Evolutionary conservation across 2,329 filamentous ascomycete genomes (phyloP).

Genomic region (Neonectria magnoliae): DNA sequence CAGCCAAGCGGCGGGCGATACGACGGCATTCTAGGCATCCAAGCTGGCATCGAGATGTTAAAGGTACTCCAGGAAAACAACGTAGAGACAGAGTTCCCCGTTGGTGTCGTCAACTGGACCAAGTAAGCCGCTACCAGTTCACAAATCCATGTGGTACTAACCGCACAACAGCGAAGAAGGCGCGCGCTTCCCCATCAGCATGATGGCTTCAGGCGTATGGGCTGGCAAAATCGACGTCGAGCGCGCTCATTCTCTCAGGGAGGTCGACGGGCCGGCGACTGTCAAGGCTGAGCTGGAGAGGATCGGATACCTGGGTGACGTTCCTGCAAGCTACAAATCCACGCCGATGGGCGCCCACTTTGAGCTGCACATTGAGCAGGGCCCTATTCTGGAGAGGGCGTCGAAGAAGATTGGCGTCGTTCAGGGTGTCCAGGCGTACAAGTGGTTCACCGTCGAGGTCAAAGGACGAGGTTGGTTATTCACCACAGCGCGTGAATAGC

Average conservation of each 20-base stretch:
- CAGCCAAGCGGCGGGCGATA: slow-evolving; percentile 74
- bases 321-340: slow-evolving; percentile 39
- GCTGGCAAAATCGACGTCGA: slow-evolving; percentile 72
- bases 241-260: slow-evolving; percentile 69
- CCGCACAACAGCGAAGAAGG: slow-evolving; percentile 73
- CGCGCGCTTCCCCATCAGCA: slow-evolving; percentile 79
- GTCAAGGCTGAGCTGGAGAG: slow-evolving; percentile 66
- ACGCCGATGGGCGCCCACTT: slow-evolving; percentile 78
- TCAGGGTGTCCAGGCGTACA: slow-evolving; percentile 46
- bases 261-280: slow-evolving; percentile 52
- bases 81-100: slow-evolving; percentile 74
- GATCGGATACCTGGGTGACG: slow-evolving; percentile 74
- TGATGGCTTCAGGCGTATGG: slow-evolving; percentile 82
- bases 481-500: neutral
- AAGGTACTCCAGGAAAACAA: slow-evolving; percentile 73
- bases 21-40: slow-evolving; percentile 80
- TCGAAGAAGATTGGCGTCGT: slow-evolving; percentile 46
- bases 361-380: slow-evolving; percentile 85
- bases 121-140: slow-evolving; percentile 60
- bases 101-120: slow-evolving; percentile 83
- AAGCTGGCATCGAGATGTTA: slow-evolving; percentile 78
- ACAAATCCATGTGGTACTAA: slow-evolving; percentile 11
- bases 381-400: slow-evolving; percentile 71
- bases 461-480: slow-evolving; percentile 40
- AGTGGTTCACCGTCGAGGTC: slow-evolving; percentile 46